A percentile compares a stretch with the other conserved stretches of the same genome.
Conservation (phyloP, 768 basidiomycete genomes). For the Collybia sp. region DNA sequence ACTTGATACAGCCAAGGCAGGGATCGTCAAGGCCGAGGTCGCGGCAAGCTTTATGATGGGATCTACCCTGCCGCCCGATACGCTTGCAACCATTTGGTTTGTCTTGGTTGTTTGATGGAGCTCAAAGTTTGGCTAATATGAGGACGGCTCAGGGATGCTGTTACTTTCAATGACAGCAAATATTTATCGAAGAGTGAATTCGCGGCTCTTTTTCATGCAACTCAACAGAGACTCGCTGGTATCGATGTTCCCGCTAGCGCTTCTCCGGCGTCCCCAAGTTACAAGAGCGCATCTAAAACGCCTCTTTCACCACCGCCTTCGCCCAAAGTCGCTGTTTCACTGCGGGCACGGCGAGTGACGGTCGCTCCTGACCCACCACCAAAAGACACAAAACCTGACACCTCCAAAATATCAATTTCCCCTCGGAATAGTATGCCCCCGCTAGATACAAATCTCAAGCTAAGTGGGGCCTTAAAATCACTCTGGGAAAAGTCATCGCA, state of each 20-base stretch:
- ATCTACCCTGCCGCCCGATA: conserved; percentile 25
- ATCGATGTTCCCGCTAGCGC: conserved; percentile 21
- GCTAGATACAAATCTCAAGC: too few relatives aligned
- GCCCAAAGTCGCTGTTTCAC: too few relatives aligned
- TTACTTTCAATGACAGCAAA: conserved; percentile 27
- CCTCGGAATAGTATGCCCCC: too few relatives aligned
- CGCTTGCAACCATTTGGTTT: conserved; percentile 33
- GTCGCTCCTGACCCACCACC: too few relatives aligned
- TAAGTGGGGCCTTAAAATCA: too few relatives aligned
- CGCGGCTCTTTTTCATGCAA: conserved; percentile 30
- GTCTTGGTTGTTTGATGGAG: conserved; percentile 1
- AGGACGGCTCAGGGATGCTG: conserved; percentile 22
- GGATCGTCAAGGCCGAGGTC: conserved; percentile 26
- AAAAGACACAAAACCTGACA: too few relatives aligned
- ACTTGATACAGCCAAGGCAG: conserved; percentile 23
- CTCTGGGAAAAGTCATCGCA: too few relatives aligned
- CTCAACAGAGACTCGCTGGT: conserved; percentile 25
- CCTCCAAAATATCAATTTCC: too few relatives aligned
- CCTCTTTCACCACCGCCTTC: too few relatives aligned
- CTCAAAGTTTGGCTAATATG: background rate
- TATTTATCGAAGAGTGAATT: conserved; percentile 32
- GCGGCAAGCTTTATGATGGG: conserved; percentile 26
- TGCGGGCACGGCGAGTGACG: too few relatives aligned
- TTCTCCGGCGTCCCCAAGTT: too few relatives aligned
- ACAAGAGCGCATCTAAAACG: too few relatives aligned